A percentile compares a stretch with the other conserved stretches of the same genome.
Evolutionary conservation across 495 filamentous ascomycete species (phyloP).

Genomic region (Tuber aestivum): DNA sequence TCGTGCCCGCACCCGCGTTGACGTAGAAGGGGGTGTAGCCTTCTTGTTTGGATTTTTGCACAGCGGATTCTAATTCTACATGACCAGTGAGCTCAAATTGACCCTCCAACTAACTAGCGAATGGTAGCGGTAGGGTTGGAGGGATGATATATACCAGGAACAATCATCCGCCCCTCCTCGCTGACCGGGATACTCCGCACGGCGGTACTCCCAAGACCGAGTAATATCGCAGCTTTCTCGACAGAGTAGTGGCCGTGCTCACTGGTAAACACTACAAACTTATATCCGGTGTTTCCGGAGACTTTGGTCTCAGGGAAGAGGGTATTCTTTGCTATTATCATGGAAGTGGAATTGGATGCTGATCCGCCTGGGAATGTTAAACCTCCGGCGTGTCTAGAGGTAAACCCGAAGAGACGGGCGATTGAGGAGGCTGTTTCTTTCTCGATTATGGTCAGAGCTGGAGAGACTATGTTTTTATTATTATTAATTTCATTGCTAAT

Average conservation of each 20-base stretch:
- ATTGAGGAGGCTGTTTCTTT: conserved; percentile 65
- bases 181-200: conserved; percentile 75
- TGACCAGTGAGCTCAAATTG: conserved; percentile 15
- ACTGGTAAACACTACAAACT: conserved; percentile 81
- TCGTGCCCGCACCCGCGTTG: conserved; percentile 92
- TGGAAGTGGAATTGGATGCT: conserved; percentile 76
- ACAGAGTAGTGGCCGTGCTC: conserved; percentile 87
- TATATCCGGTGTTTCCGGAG: conserved; percentile 57
- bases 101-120: conserved; percentile 9
- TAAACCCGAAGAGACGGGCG: conserved; percentile 70
- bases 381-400: conserved; percentile 67
- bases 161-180: conserved; percentile 61
- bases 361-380: conserved; percentile 82
- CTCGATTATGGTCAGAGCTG: conserved; percentile 78
- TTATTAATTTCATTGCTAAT: neutral
- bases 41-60: conserved; percentile 54
- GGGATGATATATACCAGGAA: conserved; percentile 39
- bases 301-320: conserved; percentile 70
- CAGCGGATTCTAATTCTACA: conserved; percentile 55
- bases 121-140: neutral
- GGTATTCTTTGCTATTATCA: conserved; percentile 83
- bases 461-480: conserved; percentile 59
- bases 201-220: conserved; percentile 68
- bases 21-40: conserved; percentile 86
- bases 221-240: conserved; percentile 85